Evolutionary conservation across 345 rosid species (phyloP), one percentile per base, ranked within the genome.

Genomic region (Citrus australasica): DNA sequence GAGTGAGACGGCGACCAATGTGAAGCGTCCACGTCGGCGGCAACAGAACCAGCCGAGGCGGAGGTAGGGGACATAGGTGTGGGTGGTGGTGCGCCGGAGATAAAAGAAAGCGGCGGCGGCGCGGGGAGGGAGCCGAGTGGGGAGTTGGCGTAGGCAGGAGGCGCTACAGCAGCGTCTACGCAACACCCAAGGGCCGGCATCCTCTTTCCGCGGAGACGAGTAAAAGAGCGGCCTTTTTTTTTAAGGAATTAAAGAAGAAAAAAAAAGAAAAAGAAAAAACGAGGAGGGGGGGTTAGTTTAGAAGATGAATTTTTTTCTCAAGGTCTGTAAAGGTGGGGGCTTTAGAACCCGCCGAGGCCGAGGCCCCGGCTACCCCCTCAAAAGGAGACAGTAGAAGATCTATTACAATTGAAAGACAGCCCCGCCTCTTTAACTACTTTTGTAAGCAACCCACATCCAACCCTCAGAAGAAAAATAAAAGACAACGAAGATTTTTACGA

Each of bases 301-400:
- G 63, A 67, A 46, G 81, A 77, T 40, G 78, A 73, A 67, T 77
- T 71, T 67, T 69, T 75, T 59, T 64, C 61, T 25, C 67, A 35
- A 64, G 10, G 86, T 42, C 84, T 83, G 91, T 90, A 67, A 75
- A 77, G 88, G 78, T 84, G 91, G 98, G 99, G 98, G 99, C 95
- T 90, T 92, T 92, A 80, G 79, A 90, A 91, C 87, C 98, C 97
- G 95, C 92, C 98, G 98, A 91, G 98, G 98, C 98, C 98, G 90
- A 84, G 86, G 98, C 98, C 98, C 94, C 98, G 97, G 97, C 95
- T 86, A 91, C 96, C 95, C 97, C 98, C 95, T 87, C 99, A 93
- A 85, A 90, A 88, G 97, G 87, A 89, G 96, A 30, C 91, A 93
- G 92, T 69, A 71, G 87, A 81, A 71, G 85, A 82, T 79, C 92